phyloP scores from a whole-genome alignment of 1,139 yeast genomes.

The Pichia sp. region DNA sequence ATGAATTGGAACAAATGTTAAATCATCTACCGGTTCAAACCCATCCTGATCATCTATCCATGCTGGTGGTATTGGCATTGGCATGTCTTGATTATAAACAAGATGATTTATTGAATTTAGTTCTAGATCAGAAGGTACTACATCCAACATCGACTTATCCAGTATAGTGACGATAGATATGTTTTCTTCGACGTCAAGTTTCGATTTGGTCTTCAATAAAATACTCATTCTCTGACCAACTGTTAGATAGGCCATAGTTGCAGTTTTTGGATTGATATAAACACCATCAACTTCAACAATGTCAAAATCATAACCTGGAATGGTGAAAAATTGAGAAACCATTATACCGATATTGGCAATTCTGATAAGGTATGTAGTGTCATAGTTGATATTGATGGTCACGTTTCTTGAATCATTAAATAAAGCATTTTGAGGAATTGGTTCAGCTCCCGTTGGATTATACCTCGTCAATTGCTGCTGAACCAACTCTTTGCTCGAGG shows the following conservation, averaged over 20 bases:
- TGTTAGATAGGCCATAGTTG: conserved; percentile 53
- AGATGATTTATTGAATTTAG: conserved; percentile 48
- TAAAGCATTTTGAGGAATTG: conserved; percentile 59
- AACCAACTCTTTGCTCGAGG: conserved; percentile 36
- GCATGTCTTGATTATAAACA: conserved; percentile 34
- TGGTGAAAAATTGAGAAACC: conserved; percentile 59
- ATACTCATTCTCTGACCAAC: conserved; percentile 69
- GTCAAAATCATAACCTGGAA: conserved; percentile 60
- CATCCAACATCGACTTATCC: conserved; percentile 63
- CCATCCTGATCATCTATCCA: conserved; percentile 17
- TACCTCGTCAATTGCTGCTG: conserved; percentile 46
- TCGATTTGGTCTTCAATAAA: conserved; percentile 43
- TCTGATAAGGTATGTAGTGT: conserved; percentile 55
- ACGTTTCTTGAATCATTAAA: conserved; percentile 57
- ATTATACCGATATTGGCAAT: conserved; percentile 62
- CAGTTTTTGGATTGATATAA: conserved; percentile 46
- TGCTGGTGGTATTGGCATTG: conserved; percentile 13
- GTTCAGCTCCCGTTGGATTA: conserved; percentile 82
- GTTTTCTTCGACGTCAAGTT: conserved; percentile 33
- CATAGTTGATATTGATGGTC: conserved; percentile 50
- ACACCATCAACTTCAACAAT: conserved; percentile 73
- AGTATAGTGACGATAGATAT: conserved; percentile 55
- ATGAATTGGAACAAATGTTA: conserved; percentile 40
- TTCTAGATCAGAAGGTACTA: conserved; percentile 40
- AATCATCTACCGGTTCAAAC: conserved; percentile 42